phyloP scores from a whole-genome alignment of 2,329 filamentous ascomycete genomes.

The Penicillium sp. region DNA sequence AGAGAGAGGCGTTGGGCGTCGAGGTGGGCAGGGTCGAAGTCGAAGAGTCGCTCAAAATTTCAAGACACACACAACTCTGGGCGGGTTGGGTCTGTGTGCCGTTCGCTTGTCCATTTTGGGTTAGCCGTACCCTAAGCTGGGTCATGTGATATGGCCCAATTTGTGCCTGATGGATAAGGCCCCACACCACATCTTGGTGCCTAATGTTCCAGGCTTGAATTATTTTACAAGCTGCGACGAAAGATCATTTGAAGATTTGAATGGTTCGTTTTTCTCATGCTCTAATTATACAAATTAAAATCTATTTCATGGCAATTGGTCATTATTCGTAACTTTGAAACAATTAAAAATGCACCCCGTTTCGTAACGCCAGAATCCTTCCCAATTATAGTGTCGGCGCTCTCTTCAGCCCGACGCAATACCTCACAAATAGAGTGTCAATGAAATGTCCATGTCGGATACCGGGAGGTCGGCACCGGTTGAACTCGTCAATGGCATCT shows the following conservation, averaged over 20 bases:
- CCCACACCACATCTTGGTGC: neutral
- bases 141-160: slow-evolving; percentile 7
- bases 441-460: slow-evolving; percentile 86
- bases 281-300: slow-evolving; percentile 3
- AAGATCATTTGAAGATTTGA: neutral
- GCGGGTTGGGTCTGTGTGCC: slow-evolving; percentile 30
- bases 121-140: slow-evolving; percentile 34
- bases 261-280: neutral
- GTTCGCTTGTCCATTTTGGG: slow-evolving; percentile 37
- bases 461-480: slow-evolving; percentile 62
- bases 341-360: slow-evolving; percentile 3
- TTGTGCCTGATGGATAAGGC: neutral
- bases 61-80: slow-evolving; percentile 29
- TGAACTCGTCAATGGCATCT: slow-evolving; percentile 72
- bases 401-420: slow-evolving; percentile 48
- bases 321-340: slow-evolving; percentile 11
- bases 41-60: slow-evolving; percentile 32
- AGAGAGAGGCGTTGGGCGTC: slow-evolving; percentile 26
- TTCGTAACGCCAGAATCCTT: slow-evolving; percentile 6
- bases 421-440: slow-evolving; percentile 72
- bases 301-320: neutral
- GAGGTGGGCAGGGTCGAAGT: slow-evolving; percentile 36
- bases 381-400: slow-evolving; percentile 31
- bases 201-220: slow-evolving; percentile 7
- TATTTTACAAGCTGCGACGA: neutral